Conservation (phyloP, 768 basidiomycete species). For the Suillus subalutaceus region DNA sequence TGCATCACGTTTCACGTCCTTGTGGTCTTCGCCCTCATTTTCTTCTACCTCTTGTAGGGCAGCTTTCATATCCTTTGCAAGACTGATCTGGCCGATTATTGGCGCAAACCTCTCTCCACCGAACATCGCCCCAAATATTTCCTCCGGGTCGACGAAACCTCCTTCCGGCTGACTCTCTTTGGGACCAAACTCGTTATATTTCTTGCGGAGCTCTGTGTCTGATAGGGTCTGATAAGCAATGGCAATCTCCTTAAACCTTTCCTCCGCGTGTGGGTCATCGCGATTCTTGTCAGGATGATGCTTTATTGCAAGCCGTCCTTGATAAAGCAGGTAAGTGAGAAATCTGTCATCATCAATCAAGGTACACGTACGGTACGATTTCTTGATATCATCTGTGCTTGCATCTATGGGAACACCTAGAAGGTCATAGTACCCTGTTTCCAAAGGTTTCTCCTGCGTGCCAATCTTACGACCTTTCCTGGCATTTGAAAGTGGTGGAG, state of each 20-base stretch:
- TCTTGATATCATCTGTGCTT: slow-evolving; percentile 85
- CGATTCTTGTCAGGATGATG: slow-evolving; percentile 93
- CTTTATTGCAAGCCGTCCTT: slow-evolving; percentile 85
- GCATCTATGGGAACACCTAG: slow-evolving; percentile 77
- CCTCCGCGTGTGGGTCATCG: slow-evolving; percentile 82
- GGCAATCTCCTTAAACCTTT: slow-evolving; percentile 88
- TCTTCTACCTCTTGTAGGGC: slow-evolving; percentile 88
- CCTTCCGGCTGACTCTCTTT: slow-evolving; percentile 83
- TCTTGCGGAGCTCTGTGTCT: slow-evolving; percentile 71
- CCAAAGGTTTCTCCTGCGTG: slow-evolving; percentile 84
- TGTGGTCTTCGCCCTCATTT: slow-evolving; percentile 50
- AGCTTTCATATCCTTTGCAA: slow-evolving; percentile 91
- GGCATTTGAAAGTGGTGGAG: slow-evolving; percentile 17
- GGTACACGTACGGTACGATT: slow-evolving; percentile 72
- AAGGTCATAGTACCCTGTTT: slow-evolving; percentile 90
- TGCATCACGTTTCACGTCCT: slow-evolving; percentile 49
- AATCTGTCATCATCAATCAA: neutral
- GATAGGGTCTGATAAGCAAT: slow-evolving; percentile 89
- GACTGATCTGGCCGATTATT: slow-evolving; percentile 86
- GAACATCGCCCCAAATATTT: slow-evolving; percentile 82
- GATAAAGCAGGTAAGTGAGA: neutral
- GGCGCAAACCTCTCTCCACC: slow-evolving; percentile 86
- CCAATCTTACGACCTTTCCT: slow-evolving; percentile 79
- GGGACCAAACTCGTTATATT: slow-evolving; percentile 91
- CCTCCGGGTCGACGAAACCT: slow-evolving; percentile 86